Base-by-base conservation (phyloP, 495 filamentous ascomycete genomes). In the Lepraria neglecta region DNA sequence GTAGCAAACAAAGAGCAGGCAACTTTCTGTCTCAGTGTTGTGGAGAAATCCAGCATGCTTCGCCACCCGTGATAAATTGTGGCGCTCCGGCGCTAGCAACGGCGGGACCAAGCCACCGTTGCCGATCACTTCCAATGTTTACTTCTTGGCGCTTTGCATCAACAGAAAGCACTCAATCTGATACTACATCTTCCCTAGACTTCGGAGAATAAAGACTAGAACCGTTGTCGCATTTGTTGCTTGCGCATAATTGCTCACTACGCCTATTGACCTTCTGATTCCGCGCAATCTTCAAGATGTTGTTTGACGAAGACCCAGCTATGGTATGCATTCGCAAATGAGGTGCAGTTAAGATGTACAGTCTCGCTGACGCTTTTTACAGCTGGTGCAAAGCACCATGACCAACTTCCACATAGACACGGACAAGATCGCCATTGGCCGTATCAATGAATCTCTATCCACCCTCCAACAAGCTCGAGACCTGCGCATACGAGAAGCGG, bases 231-330 rank as follows among this genome's bases (percentile, higher is more conserved):
- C 7, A 38, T 2, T 38, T 21, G 30, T 6, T 12, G 3, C 17
- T 21, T 5, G 15, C 30, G 9, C 30, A 38, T n/a, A 11, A 28
- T 19, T 24, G 10, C 4, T 31, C 3, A 12, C 19, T 6, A 17
- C 24, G 15, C 1, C 9, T 54, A 33, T 19, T 35, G 17, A 11
- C 4, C 35, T 35, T 7, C 42, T 42, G 10, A 35, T 19, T 21
- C 9, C 31, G 11, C 27, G 4, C 35, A 52, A 52, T 3, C 7
- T 47, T 30, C 81, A 88, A 70, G 64, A 97, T 97, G 94, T 80
- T 98, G 70, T 90, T 98, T 76, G 94, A 97, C 77, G 94, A 97
- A 77, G 89, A 90, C 71, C 94, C 94, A 62, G 89, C 85, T 46
- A 86, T 86, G 28, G 89, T 92, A 83, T 24, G 80, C 51, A 73